A percentile compares a stretch with the other conserved stretches of the same genome.
These are phyloP conservation scores for Scutellaria galericulata DNA, from an alignment of 257 asterid species.

Conservation along the genomic window DNA sequence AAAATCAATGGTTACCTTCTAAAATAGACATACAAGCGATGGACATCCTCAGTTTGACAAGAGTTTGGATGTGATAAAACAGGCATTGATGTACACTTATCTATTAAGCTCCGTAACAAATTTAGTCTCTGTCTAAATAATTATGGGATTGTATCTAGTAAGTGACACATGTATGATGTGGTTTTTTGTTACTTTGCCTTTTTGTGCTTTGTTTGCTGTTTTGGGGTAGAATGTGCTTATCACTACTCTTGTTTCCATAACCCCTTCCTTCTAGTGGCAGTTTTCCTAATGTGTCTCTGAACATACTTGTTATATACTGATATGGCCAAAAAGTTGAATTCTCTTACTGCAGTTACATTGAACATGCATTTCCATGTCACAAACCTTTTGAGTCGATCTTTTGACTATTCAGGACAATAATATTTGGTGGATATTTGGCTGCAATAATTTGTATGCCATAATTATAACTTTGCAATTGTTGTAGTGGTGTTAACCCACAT, in stretches of 20 bases:
- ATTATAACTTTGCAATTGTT: not conserved
- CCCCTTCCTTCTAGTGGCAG: not conserved
- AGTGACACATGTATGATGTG: not conserved
- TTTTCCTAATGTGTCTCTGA: not conserved
- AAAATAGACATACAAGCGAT: not conserved
- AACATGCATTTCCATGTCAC: not conserved
- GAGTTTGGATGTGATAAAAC: not conserved
- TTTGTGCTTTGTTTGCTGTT: not conserved
- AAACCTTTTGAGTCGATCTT: not conserved
- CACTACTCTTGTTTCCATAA: not conserved
- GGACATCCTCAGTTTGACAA: not conserved
- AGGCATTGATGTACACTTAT: not conserved
- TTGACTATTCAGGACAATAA: not conserved
- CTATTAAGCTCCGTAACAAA: slow-evolving; percentile 1
- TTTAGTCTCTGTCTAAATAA: not conserved
- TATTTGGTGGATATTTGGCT: slow-evolving; percentile 23
- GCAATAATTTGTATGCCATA: not conserved
- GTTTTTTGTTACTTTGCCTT: not conserved
- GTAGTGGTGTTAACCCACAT: not conserved
- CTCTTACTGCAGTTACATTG: not conserved
- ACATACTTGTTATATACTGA: not conserved
- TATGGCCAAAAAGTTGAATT: not conserved
- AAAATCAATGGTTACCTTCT: not conserved
- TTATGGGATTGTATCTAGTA: not conserved
- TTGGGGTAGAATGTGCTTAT: not conserved